Evolutionary conservation across 148 eudicot genomes (phyloP).

Genomic region (Persicaria maculosa): DNA sequence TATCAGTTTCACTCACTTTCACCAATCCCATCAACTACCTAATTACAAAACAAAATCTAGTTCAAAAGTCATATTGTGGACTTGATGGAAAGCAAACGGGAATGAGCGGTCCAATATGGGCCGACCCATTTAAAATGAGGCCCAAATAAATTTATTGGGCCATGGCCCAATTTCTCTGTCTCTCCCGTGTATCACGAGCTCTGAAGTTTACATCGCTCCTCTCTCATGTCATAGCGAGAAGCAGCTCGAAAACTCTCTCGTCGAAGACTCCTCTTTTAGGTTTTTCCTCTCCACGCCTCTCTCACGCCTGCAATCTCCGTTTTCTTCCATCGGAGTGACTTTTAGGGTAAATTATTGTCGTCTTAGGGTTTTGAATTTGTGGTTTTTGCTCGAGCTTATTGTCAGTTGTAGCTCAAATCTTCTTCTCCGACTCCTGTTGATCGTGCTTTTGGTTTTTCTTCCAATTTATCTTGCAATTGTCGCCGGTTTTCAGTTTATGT

Average conservation of each 20-base stretch:
- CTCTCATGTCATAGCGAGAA: background rate
- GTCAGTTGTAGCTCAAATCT: background rate
- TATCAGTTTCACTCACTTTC: no score
- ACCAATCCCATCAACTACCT: no score
- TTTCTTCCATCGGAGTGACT: background rate
- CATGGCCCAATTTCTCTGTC: background rate
- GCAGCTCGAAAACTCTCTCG: background rate
- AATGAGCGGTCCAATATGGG: no score
- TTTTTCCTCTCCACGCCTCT: background rate
- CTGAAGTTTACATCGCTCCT: background rate
- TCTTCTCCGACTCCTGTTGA: background rate
- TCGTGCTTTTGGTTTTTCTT: background rate
- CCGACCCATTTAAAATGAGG: background rate
- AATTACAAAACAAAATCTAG: no score
- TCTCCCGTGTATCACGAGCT: background rate
- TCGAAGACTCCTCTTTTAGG: constrained; percentile 7
- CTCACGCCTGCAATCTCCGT: background rate
- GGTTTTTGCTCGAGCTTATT: background rate
- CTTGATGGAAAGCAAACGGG: no score
- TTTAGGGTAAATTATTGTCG: background rate
- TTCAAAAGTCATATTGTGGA: no score
- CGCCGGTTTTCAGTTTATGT: background rate
- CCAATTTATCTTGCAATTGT: background rate
- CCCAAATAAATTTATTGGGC: background rate
- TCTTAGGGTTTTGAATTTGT: background rate